Percentiles rank a stretch among this genome's conserved stretches.
Conservation (phyloP, 2,329 filamentous ascomycete species). For the Cytospora schulzeri region DNA sequence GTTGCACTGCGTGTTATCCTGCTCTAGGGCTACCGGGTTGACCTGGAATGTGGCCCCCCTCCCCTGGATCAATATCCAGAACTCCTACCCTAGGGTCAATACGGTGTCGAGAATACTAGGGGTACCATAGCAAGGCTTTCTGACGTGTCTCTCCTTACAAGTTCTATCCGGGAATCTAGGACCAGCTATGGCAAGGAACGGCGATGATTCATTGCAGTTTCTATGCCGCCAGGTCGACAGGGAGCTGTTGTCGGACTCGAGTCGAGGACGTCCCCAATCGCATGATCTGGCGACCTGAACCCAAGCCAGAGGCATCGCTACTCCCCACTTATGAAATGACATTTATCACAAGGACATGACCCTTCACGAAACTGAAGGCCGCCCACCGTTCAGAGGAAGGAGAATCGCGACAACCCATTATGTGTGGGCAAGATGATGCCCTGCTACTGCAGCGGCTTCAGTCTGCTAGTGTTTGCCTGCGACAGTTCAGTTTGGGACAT, state of each 20-base stretch:
- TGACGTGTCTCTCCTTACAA: constrained; percentile 58
- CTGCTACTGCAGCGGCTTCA: constrained; percentile 70
- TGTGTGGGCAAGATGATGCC: constrained; percentile 68
- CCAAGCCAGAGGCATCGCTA: constrained; percentile 30
- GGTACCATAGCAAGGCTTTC: constrained; percentile 53
- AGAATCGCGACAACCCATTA: constrained; percentile 39
- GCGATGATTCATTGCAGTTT: too few species aligned
- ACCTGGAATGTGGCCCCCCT: too few species aligned
- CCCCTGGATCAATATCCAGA: too few species aligned
- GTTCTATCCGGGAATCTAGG: constrained; percentile 55
- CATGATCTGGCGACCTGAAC: constrained; percentile 51
- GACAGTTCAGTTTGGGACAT: too few species aligned
- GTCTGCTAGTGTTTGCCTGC: constrained; percentile 31
- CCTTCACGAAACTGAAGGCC: constrained; percentile 45
- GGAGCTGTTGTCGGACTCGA: constrained; percentile 61
- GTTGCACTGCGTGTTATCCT: too few species aligned
- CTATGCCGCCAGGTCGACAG: too few species aligned
- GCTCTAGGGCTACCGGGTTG: too few species aligned
- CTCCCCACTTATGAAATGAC: constrained; percentile 46
- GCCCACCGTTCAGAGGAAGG: constrained; percentile 27
- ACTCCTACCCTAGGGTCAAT: too few species aligned
- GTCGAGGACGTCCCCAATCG: constrained; percentile 58
- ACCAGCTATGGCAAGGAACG: constrained; percentile 53
- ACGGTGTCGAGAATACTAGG: constrained; percentile 58
- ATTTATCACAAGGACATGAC: constrained; percentile 49